A percentile compares a stretch with the other conserved stretches of the same genome.
Evolutionary conservation across 2,329 filamentous ascomycete genomes (phyloP).

Genomic region (Magnaporthiopsis incrustans): DNA sequence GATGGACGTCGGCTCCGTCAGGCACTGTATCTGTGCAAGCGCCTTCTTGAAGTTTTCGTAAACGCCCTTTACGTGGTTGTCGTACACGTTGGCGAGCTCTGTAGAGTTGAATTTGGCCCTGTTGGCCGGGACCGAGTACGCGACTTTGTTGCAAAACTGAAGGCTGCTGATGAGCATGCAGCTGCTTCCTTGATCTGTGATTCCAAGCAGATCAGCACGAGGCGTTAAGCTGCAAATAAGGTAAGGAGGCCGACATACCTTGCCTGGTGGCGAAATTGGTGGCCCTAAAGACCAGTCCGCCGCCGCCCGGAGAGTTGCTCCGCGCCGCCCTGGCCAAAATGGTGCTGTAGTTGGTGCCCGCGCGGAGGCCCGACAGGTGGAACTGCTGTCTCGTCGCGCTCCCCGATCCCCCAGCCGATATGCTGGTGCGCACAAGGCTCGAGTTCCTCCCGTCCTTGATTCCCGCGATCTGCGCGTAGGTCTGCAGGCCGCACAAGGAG

Average conservation of each 20-base stretch:
- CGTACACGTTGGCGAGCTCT: slow-evolving; percentile 65
- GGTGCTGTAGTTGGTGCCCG: slow-evolving; percentile 62
- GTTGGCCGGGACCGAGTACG: slow-evolving; percentile 87
- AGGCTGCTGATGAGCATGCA: slow-evolving; percentile 83
- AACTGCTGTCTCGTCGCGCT: slow-evolving; percentile 80
- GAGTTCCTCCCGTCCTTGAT: slow-evolving; percentile 43
- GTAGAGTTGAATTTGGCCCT: slow-evolving; percentile 47
- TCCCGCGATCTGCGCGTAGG: slow-evolving; percentile 54
- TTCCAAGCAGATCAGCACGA: neutral
- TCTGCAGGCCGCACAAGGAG: slow-evolving; percentile 75
- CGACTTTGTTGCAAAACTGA: slow-evolving; percentile 79
- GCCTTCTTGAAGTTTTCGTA: slow-evolving; percentile 76
- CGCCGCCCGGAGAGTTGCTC: slow-evolving; percentile 50
- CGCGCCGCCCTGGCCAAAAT: slow-evolving; percentile 58
- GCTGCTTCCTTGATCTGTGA: slow-evolving; percentile 50
- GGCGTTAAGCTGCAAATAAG: neutral
- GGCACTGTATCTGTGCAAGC: slow-evolving; percentile 77
- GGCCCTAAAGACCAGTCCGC: slow-evolving; percentile 64
- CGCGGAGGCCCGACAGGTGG: slow-evolving; percentile 67
- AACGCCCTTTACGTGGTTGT: slow-evolving; percentile 59
- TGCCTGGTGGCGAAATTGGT: slow-evolving; percentile 72
- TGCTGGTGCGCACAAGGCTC: slow-evolving; percentile 46
- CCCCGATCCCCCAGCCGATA: slow-evolving; percentile 60
- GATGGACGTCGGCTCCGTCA: slow-evolving; percentile 60
- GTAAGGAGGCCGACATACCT: slow-evolving; percentile 41